Conservation (phyloP, 2,329 filamentous ascomycete species). For the Xylariaceae sp. region DNA sequence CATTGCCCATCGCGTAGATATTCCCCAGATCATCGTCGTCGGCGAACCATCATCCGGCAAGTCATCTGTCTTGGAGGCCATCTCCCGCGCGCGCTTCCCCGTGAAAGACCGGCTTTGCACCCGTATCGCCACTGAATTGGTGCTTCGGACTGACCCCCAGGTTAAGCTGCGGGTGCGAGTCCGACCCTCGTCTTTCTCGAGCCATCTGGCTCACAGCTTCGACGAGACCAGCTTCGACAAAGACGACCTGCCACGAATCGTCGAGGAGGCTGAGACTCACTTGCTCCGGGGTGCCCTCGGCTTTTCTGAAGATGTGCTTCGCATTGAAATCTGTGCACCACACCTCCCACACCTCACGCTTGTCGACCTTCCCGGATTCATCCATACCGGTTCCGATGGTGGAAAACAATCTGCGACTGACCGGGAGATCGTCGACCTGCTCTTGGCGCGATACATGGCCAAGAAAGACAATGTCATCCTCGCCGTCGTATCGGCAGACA, state of each 20-base stretch:
- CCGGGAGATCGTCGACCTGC: constrained; percentile 31
- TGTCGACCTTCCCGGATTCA: constrained; percentile 50
- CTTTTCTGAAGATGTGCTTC: constrained; percentile 43
- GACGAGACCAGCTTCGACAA: constrained; percentile 34
- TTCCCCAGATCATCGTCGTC: constrained; percentile 53
- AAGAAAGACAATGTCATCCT: constrained; percentile 54
- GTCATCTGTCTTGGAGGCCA: constrained; percentile 59
- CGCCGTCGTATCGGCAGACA: constrained; percentile 45
- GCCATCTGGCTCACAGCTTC: constrained; percentile 22
- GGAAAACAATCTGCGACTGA: constrained; percentile 31
- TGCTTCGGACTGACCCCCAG: constrained; percentile 40
- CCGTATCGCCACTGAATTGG: constrained; percentile 55
- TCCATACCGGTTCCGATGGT: constrained; percentile 29
- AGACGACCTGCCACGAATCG: constrained; percentile 41
- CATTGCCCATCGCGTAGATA: constrained; percentile 40
- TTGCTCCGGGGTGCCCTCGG: constrained; percentile 36
- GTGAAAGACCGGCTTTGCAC: constrained; percentile 52
- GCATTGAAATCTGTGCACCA: constrained; percentile 42
- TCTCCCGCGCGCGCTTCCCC: constrained; percentile 56
- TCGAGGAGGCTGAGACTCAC: constrained; percentile 44
- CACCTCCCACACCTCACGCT: constrained; percentile 43
- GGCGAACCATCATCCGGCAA: constrained; percentile 59
- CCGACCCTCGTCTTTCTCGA: constrained; percentile 7
- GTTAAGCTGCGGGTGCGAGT: constrained; percentile 41
- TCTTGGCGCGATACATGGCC: constrained; percentile 50